Base-by-base conservation (phyloP, 306 rosid species). In the Malus fusca region DNA sequence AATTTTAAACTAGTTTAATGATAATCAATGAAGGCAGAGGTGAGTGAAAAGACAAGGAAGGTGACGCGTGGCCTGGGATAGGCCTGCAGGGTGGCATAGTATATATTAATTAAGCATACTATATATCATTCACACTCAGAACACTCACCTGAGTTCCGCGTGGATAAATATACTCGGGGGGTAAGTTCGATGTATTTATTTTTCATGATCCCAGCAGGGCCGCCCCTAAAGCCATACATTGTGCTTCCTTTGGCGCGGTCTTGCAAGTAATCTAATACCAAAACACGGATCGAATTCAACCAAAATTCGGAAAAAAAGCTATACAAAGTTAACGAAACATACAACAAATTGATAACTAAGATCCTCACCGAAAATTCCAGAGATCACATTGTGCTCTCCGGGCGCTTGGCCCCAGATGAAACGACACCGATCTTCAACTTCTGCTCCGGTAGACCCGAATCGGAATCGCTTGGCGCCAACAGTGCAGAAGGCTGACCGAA, bases 391-490 rank as follows among this genome's bases (percentile, higher is more conserved):
- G 85, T 96, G 99, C 5, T 98, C 99, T 42, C 98, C 99, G 1
- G 99, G 98, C 67, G 99, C 98, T 71, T 92, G 97, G 69, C 99
- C 99, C 99, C 99, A 19, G 99, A 96, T 81, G 92, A 83, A 74
- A 96, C 99, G 4, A 92, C 97, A 7, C 99, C 99, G 23, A 96
- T 89, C 91, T 92, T 96, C 88, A 96, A 46, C 88, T 83, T 88
- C 75, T 71, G 82, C 35, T 73, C 72, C 2, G 87, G 65, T 30
- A 30, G 82, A 51, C 19, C 72, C 4, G 81, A 3, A 22, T 26
- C 52, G 2, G 88, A 63, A 25, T 84, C n/a, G 66, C 81, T 73
- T 0, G 90, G 91, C 33, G 81, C 91, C 81, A 96, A 78, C 67
- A 74, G 3, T 14, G 87, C 84, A 11, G 99, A 96, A 44, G 99